These are phyloP conservation scores for Pisolithus marmoratus DNA, from an alignment of 768 basidiomycete genomes.

Conservation along the genomic window DNA sequence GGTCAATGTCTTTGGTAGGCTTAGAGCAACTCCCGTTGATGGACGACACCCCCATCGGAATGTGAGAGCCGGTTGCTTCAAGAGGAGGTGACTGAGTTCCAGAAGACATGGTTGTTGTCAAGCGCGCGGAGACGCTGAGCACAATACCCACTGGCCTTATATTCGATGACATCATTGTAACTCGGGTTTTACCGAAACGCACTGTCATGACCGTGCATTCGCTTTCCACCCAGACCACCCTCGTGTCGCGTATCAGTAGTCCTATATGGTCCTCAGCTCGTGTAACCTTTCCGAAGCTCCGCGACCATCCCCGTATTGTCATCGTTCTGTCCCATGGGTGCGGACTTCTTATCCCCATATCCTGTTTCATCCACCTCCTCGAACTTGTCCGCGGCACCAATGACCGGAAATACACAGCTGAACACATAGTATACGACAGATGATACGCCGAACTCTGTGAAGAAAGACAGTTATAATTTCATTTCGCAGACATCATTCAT, in stretches of 20 bases:
- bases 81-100: constrained; percentile 56
- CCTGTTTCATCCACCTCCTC: constrained; percentile 52
- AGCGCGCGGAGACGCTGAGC: not conserved
- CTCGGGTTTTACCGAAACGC: constrained; percentile 17
- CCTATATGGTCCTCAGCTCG: not conserved
- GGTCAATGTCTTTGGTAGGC: constrained; percentile 36
- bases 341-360: constrained; percentile 5
- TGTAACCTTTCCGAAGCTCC: not conserved
- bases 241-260: too few species aligned
- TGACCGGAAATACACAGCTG: constrained; percentile 56
- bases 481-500: not conserved
- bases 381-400: constrained; percentile 43
- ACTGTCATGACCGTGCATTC: too few species aligned
- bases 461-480: constrained; percentile 57
- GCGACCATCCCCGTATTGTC: not conserved
- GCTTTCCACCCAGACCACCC: too few species aligned
- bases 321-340: not conserved
- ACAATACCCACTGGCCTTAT: not conserved
- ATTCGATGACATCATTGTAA: constrained; percentile 21
- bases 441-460: constrained; percentile 76
- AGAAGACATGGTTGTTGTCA: constrained; percentile 7
- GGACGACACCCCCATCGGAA: constrained; percentile 45
- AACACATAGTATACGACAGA: constrained; percentile 55
- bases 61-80: constrained; percentile 40
- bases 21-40: constrained; percentile 32